Evolutionary conservation across 306 rosid genomes (phyloP), one percentile per base, ranked within the genome.

Genomic region (Dryas drummondii): DNA sequence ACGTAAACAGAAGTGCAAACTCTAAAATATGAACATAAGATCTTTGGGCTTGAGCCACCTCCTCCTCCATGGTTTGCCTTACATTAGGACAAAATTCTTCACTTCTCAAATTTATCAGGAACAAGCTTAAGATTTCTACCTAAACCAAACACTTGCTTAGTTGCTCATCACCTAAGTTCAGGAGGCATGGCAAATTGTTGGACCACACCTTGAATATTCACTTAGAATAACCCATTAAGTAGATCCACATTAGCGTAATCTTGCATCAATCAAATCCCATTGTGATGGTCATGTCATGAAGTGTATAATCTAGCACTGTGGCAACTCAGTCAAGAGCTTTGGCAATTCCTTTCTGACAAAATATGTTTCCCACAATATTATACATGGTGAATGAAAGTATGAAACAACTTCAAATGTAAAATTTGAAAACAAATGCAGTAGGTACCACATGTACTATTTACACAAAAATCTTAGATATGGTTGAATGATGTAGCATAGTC

Each of bases 401-500:
- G 78, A 51, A 57, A 71, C 55, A 71, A 58, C 40, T 32, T 72
- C 46, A 15, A 71, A 13, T 57, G 56, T 47, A 59, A 14, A 46
- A 27, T 16, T 47, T 27, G 17, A 59, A 71, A 8, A 47, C 2
- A 72, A 27, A 27, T 10, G 56, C 57, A 26, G 68, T 68, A 32
- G 73, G 27, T 68, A 56, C 52, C 68, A 44, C 58, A 58, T 26
- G 68, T 46, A 46, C 76, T 72, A 19, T 71, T 71, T 59, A 72
- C 68, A 59, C 59, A 14, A 47, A 72, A 59, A 59, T 26, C 56
- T 59, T 72, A 27, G 19, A 72, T 15, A 72, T 27, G 56, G 63
- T 12, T 77, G 84, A 11, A 47, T 49, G 75, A 76, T 68, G 65
- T 61, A 75, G 54, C 54, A 19, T 42, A 56, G 66, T 64, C 67